Evolutionary conservation across 345 rosid species (phyloP), one percentile per base, ranked within the genome.

Genomic region (Hypericum androsaemum): DNA sequence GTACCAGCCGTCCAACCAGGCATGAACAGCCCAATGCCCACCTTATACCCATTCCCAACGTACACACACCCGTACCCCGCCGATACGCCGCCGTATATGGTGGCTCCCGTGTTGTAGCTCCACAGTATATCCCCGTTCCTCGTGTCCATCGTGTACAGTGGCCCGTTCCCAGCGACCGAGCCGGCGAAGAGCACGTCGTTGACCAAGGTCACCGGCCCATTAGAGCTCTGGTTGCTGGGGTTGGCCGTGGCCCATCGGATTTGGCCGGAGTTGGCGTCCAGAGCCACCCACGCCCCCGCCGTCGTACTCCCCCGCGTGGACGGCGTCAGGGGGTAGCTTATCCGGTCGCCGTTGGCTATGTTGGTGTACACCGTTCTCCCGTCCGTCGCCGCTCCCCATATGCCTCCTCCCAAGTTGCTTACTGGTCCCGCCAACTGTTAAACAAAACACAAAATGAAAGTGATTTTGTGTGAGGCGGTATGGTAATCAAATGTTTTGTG

Each of bases 1-100:
- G 63, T 64, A 49, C 81, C 79, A 7, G 70, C 50, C 13, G 79
- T 73, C 79, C 77, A 76, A 17, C 67, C 60, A 5, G 75, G 67
- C 35, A 68, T 78, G 58, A 68, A 71, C 51, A 2, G 16, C 1
- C 63, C 75, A 11, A 59, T 39, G 37, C 69, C 56, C 32, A 73
- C 54, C 0, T 57, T 54, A 36, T 68, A 73, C 3, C 77, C 74
- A 41, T 63, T 70, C 11, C 79, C 81, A 9, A 73, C 56, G 38
- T 65, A 76, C 50, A 79, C 51, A 51, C 81, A 79, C 6, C 79
- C 81, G 48, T 73, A 51, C 22, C 66, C 41, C 0, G 67, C 63
- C 8, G 79, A 73, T 43, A 59, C 40, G 3, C 84, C 72, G 0
- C 77, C 77, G 5, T 71, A 69, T 1, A 71, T 64, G 0, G 77